A percentile compares a stretch with the other conserved stretches of the same genome.
Evolutionary conservation across 805 yeast species (phyloP).

Genomic region (Kazachstania taianensis): DNA sequence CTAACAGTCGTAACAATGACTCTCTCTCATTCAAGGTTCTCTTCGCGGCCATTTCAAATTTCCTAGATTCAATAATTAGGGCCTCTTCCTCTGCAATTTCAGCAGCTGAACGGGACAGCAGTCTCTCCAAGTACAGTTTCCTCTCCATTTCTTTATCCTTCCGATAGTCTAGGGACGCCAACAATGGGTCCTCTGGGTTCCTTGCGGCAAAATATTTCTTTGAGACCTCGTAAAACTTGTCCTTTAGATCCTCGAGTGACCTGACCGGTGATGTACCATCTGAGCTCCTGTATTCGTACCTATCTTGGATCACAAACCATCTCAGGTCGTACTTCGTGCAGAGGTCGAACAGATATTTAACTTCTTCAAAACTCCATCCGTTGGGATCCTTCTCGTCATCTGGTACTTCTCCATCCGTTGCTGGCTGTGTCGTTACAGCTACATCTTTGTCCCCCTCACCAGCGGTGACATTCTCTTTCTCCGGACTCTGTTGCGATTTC

Average conservation of each 20-base stretch:
- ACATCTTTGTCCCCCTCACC: conserved; percentile 8
- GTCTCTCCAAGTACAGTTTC: conserved; percentile 65
- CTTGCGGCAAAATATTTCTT: conserved; percentile 41
- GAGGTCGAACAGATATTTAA: conserved; percentile 64
- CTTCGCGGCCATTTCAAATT: conserved; percentile 86
- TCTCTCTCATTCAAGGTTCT: conserved; percentile 78
- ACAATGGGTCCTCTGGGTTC: conserved; percentile 37
- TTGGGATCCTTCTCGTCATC: conserved; percentile 3
- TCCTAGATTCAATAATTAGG: conserved; percentile 80
- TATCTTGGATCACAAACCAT: conserved; percentile 58
- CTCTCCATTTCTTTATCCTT: conserved; percentile 67
- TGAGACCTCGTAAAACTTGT: conserved; percentile 64
- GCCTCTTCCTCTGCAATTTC: conserved; percentile 98
- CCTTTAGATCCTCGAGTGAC: conserved; percentile 70
- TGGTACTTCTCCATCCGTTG: conserved; percentile 7
- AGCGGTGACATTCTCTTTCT: conserved; percentile 3
- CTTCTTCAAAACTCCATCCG: conserved; percentile 68
- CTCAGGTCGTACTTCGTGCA: conserved; percentile 44
- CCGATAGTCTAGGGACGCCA: conserved; percentile 60
- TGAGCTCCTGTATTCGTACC: conserved; percentile 32
- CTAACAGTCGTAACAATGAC: conserved; percentile 64
- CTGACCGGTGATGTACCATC: too few relatives aligned
- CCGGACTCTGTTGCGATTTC: conserved; percentile 21
- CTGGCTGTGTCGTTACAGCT: conserved; percentile 3
- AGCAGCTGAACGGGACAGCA: conserved; percentile 80